phyloP scores from a whole-genome alignment of 352 stramenopile species.

The Elongisporangium anandrum region DNA sequence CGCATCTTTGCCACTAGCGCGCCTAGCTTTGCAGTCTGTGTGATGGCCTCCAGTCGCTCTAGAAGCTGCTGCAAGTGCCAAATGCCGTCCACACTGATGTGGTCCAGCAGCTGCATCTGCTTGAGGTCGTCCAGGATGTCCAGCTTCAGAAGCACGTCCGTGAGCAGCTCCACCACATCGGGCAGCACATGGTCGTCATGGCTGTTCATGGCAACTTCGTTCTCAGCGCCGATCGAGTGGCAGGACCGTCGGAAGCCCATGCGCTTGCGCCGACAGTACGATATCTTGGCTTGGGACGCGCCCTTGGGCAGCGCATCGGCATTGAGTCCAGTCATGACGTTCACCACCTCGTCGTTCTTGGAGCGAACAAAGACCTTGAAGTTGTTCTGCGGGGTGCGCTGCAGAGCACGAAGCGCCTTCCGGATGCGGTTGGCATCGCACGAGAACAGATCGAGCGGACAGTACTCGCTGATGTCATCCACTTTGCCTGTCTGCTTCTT shows the following conservation, averaged over 20 bases:
- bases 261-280: conserved; percentile 65
- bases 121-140: conserved; percentile 79
- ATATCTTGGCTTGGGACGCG: conserved; percentile 54
- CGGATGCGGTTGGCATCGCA: conserved; percentile 49
- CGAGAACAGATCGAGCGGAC: conserved; percentile 80
- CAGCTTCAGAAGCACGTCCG: conserved; percentile 64
- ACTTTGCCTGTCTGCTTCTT: conserved; percentile 73
- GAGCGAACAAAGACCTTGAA: conserved; percentile 87
- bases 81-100: conserved; percentile 76
- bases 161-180: conserved; percentile 70
- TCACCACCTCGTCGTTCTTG: conserved; percentile 69
- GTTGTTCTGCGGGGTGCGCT: conserved; percentile 87
- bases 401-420: conserved; percentile 52
- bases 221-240: conserved; percentile 60
- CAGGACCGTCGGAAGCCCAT: conserved; percentile 77
- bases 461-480: conserved; percentile 81
- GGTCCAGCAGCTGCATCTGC: conserved; percentile 78
- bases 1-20: conserved; percentile 21
- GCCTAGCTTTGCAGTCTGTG: conserved; percentile 1
- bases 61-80: conserved; percentile 62
- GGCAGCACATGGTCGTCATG: conserved; percentile 29
- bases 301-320: conserved; percentile 69
- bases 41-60: conserved; percentile 21
- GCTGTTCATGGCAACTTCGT: conserved; percentile 21
- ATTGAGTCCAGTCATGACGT: conserved; percentile 70